These are phyloP conservation scores for Jamesozyma hellenica DNA, from an alignment of 805 yeast species.

Conservation along the genomic window DNA sequence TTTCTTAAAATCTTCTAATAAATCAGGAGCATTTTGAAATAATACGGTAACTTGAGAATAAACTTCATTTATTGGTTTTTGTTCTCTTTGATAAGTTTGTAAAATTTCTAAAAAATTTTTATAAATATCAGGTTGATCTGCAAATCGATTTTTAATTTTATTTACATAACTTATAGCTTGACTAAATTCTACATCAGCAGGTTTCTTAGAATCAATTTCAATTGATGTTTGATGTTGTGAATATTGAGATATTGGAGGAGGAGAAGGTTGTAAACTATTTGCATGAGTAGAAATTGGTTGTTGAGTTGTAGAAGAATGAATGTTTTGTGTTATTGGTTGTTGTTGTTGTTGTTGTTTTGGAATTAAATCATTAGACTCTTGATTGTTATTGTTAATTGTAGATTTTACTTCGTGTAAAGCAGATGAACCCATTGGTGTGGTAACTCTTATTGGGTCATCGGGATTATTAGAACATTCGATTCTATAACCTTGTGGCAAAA, in stretches of 20 bases:
- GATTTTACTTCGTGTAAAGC: slow-evolving; percentile 4
- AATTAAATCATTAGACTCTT: background rate
- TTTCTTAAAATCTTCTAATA: slow-evolving; percentile 88
- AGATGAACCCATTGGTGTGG: slow-evolving; percentile 83
- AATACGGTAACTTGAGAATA: slow-evolving; percentile 84
- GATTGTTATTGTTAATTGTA: background rate
- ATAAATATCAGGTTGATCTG: slow-evolving; percentile 90
- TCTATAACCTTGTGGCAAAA: slow-evolving; percentile 90
- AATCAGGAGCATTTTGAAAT: slow-evolving; percentile 88
- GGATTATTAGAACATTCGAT: slow-evolving; percentile 88
- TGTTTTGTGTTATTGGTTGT: background rate
- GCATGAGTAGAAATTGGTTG: background rate
- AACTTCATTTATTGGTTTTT: slow-evolving; percentile 89
- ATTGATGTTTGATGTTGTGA: slow-evolving; percentile 4
- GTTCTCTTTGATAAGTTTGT: slow-evolving; percentile 94
- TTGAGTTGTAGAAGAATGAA: background rate
- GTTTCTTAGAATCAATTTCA: slow-evolving; percentile 10
- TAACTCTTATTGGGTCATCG: slow-evolving; percentile 83
- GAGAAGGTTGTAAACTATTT: slow-evolving; percentile 2
- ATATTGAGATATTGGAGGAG: slow-evolving; percentile 5
- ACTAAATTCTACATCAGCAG: slow-evolving; percentile 83
- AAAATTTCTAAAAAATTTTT: slow-evolving; percentile 88
- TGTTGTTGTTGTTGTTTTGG: background rate
- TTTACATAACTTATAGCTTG: slow-evolving; percentile 95
- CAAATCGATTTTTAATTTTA: slow-evolving; percentile 87